Evolutionary conservation across 805 yeast genomes (phyloP), one percentile per base, ranked within the genome.

Genomic region (Lachancea dasiensis): DNA sequence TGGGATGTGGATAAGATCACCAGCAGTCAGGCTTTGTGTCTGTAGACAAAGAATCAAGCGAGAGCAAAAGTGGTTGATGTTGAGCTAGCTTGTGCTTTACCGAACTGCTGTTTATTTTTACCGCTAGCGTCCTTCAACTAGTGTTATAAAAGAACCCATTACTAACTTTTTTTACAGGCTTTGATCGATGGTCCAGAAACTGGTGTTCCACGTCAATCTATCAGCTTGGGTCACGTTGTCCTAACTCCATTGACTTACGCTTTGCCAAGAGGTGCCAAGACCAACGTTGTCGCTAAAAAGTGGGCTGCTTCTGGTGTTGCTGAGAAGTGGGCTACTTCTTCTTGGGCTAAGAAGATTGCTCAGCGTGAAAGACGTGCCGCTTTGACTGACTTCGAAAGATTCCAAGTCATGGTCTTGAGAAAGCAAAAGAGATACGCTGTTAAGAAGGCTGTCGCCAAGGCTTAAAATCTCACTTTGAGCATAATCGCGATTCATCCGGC

Each of bases 341-440:
- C 95, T 40, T 87, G 97, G 97, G 97, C 98, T 65, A 85, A 90
- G 84, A 89, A 87, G 79, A 82, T 92, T 63, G 96, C 94, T 67
- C 82, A 85, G 72, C 86, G 86, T 73, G 81, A 83, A 72, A 86
- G 81, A 72, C 86, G 98, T 80, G 72, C 94, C 63, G 75, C 81
- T 66, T 83, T 94, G 70, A 67, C 90, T 59, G 99, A 92, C 74
- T 92, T 92, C 64, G 96, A 92, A 79, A 89, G 99, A 81, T 92
- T 92, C 96, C 96, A 90, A 80, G 98, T 90, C 60, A 68, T 84
- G 70, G 94, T 87, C 61, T 80, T 87, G 70, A 92, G 84, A 84
- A 92, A 90, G 81, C 97, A 94, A 79, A 86, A 86, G 75, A 84
- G 87, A 75, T 82, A 70, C 69, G 85, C 87, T 72, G 90, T 86